phyloP scores from a whole-genome alignment of 306 rosid species.

The Trifolium subterraneum region DNA sequence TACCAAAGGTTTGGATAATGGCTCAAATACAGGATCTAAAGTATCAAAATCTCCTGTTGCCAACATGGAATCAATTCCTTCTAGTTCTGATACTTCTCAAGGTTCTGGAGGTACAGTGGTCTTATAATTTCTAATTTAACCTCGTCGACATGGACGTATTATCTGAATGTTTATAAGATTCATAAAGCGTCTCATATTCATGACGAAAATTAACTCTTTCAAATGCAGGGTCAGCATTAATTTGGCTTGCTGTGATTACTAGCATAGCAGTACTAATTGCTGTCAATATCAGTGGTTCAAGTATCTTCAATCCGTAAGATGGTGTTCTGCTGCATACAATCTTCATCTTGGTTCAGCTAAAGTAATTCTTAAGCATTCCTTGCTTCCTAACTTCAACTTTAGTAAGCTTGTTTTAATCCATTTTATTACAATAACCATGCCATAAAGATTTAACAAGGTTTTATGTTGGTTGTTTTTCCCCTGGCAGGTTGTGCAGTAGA shows the following conservation, averaged over 20 bases:
- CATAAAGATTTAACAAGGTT: neutral
- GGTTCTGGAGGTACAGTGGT: conserved; percentile 62
- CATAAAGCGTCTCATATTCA: conserved; percentile 4
- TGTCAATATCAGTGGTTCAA: conserved; percentile 76
- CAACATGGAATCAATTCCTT: conserved; percentile 50
- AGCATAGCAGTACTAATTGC: conserved; percentile 74
- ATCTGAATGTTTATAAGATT: conserved; percentile 23
- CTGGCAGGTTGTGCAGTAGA: conserved; percentile 42
- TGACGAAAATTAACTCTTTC: conserved; percentile 41
- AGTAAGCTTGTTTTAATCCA: conserved; percentile 11
- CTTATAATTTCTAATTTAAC: neutral
- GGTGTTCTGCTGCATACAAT: conserved; percentile 40
- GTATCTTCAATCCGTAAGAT: conserved; percentile 85
- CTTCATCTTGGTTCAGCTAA: conserved; percentile 41
- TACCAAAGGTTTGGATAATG: conserved; percentile 59
- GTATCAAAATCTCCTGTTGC: conserved; percentile 49
- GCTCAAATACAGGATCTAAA: conserved; percentile 48
- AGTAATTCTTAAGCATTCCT: conserved; percentile 44
- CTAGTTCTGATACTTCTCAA: conserved; percentile 51
- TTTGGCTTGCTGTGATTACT: conserved; percentile 89
- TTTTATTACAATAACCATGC: conserved; percentile 4
- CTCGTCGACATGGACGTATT: neutral
- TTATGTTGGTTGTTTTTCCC: neutral
- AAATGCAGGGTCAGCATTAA: conserved; percentile 70
- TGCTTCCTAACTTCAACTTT: conserved; percentile 14